A percentile compares a stretch with the other conserved stretches of the same genome.
Conservation (phyloP, 1,284 basidiomycete genomes). For the Psilocybe mexicana region DNA sequence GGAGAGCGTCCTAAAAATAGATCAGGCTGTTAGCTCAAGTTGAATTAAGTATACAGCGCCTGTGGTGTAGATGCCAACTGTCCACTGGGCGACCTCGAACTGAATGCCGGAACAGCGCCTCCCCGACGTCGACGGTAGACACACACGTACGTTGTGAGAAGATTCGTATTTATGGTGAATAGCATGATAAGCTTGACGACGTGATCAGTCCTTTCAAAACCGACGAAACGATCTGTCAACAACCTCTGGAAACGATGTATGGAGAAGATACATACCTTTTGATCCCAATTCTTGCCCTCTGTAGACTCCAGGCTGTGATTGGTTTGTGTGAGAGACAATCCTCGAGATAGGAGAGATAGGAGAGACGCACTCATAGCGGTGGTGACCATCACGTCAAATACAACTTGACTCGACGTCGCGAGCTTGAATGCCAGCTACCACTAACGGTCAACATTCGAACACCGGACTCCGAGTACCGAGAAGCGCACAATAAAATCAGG, state of each 20-base stretch:
- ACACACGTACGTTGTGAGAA: constrained; percentile 13
- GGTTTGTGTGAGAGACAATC: not conserved
- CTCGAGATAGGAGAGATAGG: not conserved
- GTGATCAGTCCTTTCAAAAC: constrained; percentile 5
- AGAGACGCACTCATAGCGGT: constrained; percentile 14
- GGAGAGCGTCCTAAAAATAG: constrained; percentile 4
- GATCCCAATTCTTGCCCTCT: constrained; percentile 1
- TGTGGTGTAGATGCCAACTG: not conserved
- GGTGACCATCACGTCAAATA: constrained; percentile 15
- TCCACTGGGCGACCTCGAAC: not conserved
- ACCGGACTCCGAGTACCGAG: not conserved
- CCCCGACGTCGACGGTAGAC: too few species aligned
- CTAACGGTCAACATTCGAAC: not conserved
- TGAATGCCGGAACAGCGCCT: not conserved
- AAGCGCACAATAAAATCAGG: constrained; percentile 13
- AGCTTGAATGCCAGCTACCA: constrained; percentile 18
- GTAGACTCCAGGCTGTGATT: constrained; percentile 4
- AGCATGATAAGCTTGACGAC: constrained; percentile 10
- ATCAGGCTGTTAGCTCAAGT: not conserved
- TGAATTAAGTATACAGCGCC: not conserved
- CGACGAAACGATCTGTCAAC: not conserved
- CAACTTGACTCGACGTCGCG: constrained; percentile 12
- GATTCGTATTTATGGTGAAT: constrained; percentile 14
- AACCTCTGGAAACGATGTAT: not conserved
- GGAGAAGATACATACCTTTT: not conserved